Evolutionary conservation across 2,329 filamentous ascomycete genomes (phyloP).

Genomic region (Sclerotinia spermophila): DNA sequence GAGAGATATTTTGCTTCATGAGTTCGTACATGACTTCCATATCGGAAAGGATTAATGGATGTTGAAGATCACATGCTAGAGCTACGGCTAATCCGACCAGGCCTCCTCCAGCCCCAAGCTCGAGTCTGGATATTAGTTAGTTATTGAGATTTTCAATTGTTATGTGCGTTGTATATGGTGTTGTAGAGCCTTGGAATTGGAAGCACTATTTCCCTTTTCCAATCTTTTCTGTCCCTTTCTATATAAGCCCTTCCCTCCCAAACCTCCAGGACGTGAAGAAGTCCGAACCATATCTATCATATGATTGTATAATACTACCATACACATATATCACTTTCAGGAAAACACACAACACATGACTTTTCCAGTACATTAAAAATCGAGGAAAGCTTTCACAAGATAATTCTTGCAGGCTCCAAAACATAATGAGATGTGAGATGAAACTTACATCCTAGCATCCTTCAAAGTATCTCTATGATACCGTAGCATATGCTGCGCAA

Average conservation of each 20-base stretch:
- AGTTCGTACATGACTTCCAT: conserved; percentile 79
- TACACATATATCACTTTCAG: neutral
- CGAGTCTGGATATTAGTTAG: conserved; percentile 58
- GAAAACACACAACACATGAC: neutral
- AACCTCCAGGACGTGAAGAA: neutral
- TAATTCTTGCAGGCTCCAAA: neutral
- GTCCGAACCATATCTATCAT: neutral
- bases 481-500: conserved; percentile 80
- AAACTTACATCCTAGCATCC: conserved; percentile 64
- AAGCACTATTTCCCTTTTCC: neutral
- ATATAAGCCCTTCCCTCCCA: neutral
- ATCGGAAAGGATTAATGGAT: conserved; percentile 76
- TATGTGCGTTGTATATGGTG: neutral
- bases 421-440: neutral
- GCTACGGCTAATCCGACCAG: conserved; percentile 70
- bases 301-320: neutral
- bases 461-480: conserved; percentile 62
- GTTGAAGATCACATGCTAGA: conserved; percentile 50
- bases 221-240: neutral
- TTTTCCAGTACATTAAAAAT: neutral
- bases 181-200: neutral
- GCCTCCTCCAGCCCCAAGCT: conserved; percentile 88
- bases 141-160: neutral
- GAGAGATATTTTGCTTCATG: conserved; percentile 81
- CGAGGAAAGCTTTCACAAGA: neutral